Percentiles rank a stretch among this genome's conserved stretches.
These are phyloP conservation scores for Rhododendron mucronatum DNA, from an alignment of 148 eudicot genomes.

Conservation along the genomic window DNA sequence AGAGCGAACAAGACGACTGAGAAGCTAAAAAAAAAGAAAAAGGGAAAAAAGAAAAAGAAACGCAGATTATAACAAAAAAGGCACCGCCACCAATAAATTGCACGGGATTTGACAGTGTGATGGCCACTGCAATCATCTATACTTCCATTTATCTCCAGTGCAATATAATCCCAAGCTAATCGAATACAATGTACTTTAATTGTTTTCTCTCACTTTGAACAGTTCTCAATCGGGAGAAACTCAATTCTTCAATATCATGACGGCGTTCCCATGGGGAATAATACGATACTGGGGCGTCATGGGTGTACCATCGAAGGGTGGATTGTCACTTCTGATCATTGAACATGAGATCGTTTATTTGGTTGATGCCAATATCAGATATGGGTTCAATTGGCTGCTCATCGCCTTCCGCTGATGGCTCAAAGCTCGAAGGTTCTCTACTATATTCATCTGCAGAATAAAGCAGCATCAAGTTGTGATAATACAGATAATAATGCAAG, in stretches of 20 bases:
- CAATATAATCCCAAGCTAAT: not conserved
- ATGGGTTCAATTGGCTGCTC: conserved; percentile 82
- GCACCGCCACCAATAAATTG: not conserved
- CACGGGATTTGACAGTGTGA: not conserved
- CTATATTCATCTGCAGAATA: conserved; percentile 61
- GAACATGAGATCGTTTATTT: conserved; percentile 68
- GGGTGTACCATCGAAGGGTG: not conserved
- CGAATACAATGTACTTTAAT: not conserved
- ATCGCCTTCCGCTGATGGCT: conserved; percentile 28
- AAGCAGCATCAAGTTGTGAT: not conserved
- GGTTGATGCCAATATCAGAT: conserved; percentile 63
- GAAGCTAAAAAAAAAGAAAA: not conserved
- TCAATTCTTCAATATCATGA: not conserved
- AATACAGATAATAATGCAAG: not conserved
- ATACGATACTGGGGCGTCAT: not conserved
- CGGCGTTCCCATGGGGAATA: not conserved
- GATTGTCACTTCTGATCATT: conserved; percentile 23
- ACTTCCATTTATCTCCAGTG: not conserved
- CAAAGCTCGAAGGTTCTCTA: conserved; percentile 49
- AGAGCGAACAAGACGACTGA: not conserved
- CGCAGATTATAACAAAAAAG: not conserved
- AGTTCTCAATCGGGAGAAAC: not conserved
- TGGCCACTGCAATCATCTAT: not conserved
- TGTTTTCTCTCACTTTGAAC: not conserved
- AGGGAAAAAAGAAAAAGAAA: too few relatives aligned